These are phyloP conservation scores for Aspergillus nomiae DNA, from an alignment of 2,329 filamentous ascomycete species.

Conservation along the genomic window DNA sequence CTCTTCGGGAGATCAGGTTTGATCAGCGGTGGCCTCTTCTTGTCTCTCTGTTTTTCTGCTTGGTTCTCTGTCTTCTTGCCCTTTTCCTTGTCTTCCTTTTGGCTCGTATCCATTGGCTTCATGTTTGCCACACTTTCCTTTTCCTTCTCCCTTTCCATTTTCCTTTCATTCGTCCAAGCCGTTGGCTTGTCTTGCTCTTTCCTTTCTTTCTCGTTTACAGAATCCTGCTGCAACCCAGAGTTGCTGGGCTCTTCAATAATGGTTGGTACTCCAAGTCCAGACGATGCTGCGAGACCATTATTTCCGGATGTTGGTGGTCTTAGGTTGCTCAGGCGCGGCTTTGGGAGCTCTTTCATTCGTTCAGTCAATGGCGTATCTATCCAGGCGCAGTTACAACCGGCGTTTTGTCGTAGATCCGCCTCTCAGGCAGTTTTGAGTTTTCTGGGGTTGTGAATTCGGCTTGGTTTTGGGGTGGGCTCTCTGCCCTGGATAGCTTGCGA, in stretches of 20 bases:
- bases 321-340: conserved; percentile 29
- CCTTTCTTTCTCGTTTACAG: conserved; percentile 8
- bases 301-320: conserved; percentile 18
- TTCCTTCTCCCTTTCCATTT: conserved; percentile 2
- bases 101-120: background rate
- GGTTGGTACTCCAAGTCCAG: conserved; percentile 12
- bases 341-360: conserved; percentile 26
- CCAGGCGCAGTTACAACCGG: conserved; percentile 49
- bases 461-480: conserved; percentile 35
- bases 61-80: background rate
- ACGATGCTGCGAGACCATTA: background rate
- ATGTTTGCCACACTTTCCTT: background rate
- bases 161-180: conserved; percentile 9
- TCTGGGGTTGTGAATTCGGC: conserved; percentile 36
- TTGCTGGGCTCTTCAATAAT: conserved; percentile 6
- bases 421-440: conserved; percentile 30
- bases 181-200: background rate
- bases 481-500: conserved; percentile 43
- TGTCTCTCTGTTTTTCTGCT: conserved; percentile 10
- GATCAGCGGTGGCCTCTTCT: conserved; percentile 28
- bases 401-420: conserved; percentile 44
- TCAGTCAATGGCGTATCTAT: conserved; percentile 50
- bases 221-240: conserved; percentile 2
- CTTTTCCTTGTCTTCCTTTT: background rate
- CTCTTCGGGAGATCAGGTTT: conserved; percentile 46